Evolutionary conservation across 805 yeast genomes (phyloP).

Genomic region (Candida arabinofermentans): DNA sequence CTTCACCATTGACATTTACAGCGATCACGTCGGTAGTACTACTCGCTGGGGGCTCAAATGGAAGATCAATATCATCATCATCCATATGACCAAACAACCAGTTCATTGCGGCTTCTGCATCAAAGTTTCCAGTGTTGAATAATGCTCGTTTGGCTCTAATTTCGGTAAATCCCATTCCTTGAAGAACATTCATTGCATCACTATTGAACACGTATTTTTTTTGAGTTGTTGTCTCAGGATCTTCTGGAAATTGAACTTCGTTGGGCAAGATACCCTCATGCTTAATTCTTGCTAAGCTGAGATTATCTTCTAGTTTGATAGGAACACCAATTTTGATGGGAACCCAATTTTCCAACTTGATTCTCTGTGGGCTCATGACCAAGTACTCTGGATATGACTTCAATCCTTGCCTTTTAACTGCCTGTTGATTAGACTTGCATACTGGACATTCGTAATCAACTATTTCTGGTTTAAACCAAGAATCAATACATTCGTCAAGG

Average conservation of each 20-base stretch:
- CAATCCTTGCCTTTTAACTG: constrained; percentile 45
- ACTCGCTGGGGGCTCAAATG: constrained; percentile 36
- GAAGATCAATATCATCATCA: constrained; percentile 70
- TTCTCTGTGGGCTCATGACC: constrained; percentile 72
- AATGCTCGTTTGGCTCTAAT: constrained; percentile 64
- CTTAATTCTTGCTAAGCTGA: constrained; percentile 41
- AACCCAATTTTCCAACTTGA: constrained; percentile 83
- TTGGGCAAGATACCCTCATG: constrained; percentile 39
- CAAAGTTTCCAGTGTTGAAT: constrained; percentile 63
- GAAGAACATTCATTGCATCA: constrained; percentile 49
- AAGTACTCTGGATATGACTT: constrained; percentile 66
- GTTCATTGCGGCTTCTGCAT: constrained; percentile 73
- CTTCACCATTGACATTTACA: constrained; percentile 34
- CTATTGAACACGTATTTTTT: constrained; percentile 49
- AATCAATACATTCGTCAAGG: constrained; percentile 45
- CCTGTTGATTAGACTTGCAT: constrained; percentile 39
- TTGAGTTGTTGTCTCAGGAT: constrained; percentile 20
- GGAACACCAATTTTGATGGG: constrained; percentile 82
- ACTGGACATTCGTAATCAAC: constrained; percentile 62
- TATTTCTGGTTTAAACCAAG: constrained; percentile 43
- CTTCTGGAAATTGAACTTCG: constrained; percentile 40
- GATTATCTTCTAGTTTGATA: constrained; percentile 38
- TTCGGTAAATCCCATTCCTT: constrained; percentile 85
- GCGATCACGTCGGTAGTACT: constrained; percentile 7
- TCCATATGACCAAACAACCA: constrained; percentile 91